Conservation (phyloP, 768 basidiomycete species). For the Antrodiella citrinella region DNA sequence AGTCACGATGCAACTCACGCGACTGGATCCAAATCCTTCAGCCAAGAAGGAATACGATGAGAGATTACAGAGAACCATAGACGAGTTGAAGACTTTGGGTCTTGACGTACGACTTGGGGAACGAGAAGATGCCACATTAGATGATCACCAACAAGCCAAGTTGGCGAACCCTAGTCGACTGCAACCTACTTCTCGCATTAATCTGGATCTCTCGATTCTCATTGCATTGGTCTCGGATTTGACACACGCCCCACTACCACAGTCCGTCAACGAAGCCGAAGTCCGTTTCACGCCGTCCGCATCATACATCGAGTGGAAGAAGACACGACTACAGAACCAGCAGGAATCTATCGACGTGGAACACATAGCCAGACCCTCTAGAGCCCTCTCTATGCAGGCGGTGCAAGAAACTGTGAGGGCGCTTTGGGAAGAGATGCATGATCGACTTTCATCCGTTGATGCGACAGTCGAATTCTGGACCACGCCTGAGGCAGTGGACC, state of each 20-base stretch:
- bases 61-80: conserved; percentile 55
- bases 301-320: conserved; percentile 56
- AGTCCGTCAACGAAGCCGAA: conserved; percentile 46
- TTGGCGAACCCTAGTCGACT: conserved; percentile 7
- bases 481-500: conserved; percentile 64
- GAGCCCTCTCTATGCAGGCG: conserved; percentile 64
- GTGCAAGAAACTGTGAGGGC: conserved; percentile 65
- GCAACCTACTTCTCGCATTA: conserved; percentile 51
- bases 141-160: neutral
- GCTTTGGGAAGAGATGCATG: conserved; percentile 54
- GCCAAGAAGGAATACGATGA: conserved; percentile 32
- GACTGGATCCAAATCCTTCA: conserved; percentile 42
- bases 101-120: conserved; percentile 64
- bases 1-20: conserved; percentile 60
- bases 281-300: conserved; percentile 54
- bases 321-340: conserved; percentile 15
- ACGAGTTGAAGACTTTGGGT: conserved; percentile 50
- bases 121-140: conserved; percentile 24
- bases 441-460: conserved; percentile 27
- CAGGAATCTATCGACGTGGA: conserved; percentile 7
- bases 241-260: conserved; percentile 63
- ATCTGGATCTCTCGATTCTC: conserved; percentile 78
- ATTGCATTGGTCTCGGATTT: conserved; percentile 82
- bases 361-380: conserved; percentile 44
- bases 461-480: conserved; percentile 63